Percentiles rank a stretch among this genome's conserved stretches.
Evolutionary conservation across 805 yeast species (phyloP).

Genomic region (Ogataea methanolica): DNA sequence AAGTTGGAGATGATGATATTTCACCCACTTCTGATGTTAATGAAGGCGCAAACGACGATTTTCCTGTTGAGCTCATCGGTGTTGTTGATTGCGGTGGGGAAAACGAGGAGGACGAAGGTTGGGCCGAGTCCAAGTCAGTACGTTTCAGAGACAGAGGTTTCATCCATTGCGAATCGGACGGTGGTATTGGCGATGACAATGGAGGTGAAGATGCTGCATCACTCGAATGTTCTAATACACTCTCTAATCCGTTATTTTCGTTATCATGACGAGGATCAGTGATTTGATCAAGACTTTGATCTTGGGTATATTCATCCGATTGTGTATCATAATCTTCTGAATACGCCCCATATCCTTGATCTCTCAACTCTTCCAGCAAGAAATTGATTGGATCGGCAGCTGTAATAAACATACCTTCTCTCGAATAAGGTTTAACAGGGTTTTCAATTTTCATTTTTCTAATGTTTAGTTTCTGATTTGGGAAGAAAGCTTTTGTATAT

Average conservation of each 20-base stretch:
- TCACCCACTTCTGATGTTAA: neutral
- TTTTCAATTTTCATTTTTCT: slow-evolving; percentile 27
- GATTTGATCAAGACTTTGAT: no score
- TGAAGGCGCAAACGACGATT: neutral
- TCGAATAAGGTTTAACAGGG: slow-evolving; percentile 30
- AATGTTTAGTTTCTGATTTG: slow-evolving; percentile 25
- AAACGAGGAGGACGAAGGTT: neutral
- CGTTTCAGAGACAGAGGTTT: slow-evolving; percentile 19
- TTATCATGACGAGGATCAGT: no score
- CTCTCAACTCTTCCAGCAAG: slow-evolving; percentile 8
- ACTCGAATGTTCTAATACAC: no score
- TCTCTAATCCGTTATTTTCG: no score
- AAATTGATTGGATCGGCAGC: slow-evolving; percentile 28
- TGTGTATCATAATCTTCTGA: neutral
- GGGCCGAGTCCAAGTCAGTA: neutral
- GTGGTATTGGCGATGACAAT: neutral
- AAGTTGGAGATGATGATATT: neutral
- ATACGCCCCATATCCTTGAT: neutral
- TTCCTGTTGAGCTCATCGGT: neutral
- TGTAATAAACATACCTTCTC: slow-evolving; percentile 29
- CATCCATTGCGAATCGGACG: slow-evolving; percentile 15
- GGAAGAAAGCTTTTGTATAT: slow-evolving; percentile 29
- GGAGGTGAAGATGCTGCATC: neutral
- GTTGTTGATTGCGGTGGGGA: neutral
- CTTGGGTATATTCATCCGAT: neutral